Conservation (phyloP, 768 basidiomycete species). For the Pilatotrama ljubarskyi region DNA sequence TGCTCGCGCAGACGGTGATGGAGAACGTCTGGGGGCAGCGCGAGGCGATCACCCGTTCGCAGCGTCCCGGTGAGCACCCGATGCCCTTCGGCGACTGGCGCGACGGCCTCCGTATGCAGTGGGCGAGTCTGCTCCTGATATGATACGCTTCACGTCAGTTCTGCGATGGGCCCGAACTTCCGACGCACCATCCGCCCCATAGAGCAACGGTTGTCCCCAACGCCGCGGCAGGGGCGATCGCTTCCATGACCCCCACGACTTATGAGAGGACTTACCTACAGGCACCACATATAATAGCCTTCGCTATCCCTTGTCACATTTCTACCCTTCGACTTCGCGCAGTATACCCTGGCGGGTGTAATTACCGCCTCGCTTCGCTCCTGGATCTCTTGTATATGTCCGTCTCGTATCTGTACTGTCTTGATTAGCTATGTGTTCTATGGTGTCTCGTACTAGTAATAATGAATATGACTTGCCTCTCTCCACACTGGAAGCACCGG, state of each 20-base stretch:
- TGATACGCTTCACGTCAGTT: conserved; percentile 1
- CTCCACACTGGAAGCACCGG: neutral
- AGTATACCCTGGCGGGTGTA: conserved; percentile 11
- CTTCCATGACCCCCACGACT: conserved; percentile 17
- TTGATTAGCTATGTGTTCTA: neutral
- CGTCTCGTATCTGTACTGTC: neutral
- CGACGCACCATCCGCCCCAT: no score
- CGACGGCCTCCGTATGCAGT: conserved; percentile 25
- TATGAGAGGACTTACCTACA: neutral
- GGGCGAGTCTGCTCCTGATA: conserved; percentile 25
- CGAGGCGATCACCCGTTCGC: neutral
- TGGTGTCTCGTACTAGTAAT: neutral
- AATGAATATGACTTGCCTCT: conserved; percentile 1
- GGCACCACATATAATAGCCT: neutral
- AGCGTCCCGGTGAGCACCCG: conserved; percentile 13
- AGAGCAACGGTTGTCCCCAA: neutral
- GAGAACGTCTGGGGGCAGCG: conserved; percentile 27
- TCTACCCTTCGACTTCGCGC: neutral
- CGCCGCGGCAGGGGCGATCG: neutral
- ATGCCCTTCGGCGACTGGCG: conserved; percentile 29
- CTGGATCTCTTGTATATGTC: neutral
- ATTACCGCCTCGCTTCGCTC: neutral
- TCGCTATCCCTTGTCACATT: neutral
- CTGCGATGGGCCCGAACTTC: no score
- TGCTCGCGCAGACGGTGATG: conserved; percentile 26